Percentiles rank a stretch among this genome's conserved stretches.
Conservation (phyloP, 2,329 filamentous ascomycete species). For the Botrytis hyacinthi region DNA sequence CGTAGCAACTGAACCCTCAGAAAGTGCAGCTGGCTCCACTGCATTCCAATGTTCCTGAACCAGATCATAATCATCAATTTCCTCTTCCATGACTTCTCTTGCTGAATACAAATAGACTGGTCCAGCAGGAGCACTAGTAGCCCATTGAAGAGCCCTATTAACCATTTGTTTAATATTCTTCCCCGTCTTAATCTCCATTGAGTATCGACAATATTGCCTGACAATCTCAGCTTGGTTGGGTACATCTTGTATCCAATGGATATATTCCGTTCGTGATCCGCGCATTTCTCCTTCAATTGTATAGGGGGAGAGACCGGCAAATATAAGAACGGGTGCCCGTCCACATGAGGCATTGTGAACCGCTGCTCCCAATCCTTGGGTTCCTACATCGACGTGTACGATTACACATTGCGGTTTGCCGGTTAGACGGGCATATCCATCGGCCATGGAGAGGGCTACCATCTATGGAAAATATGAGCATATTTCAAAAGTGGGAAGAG, state of each 20-base stretch:
- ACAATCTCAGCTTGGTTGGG: slow-evolving; percentile 74
- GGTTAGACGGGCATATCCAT: slow-evolving; percentile 68
- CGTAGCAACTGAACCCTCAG: slow-evolving; percentile 50
- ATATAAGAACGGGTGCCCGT: slow-evolving; percentile 67
- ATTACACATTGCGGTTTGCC: slow-evolving; percentile 68
- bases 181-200: slow-evolving; percentile 68
- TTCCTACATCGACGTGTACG: slow-evolving; percentile 69
- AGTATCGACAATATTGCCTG: slow-evolving; percentile 69
- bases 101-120: slow-evolving; percentile 67
- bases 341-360: slow-evolving; percentile 72
- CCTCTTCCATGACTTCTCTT: slow-evolving; percentile 69
- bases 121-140: slow-evolving; percentile 64
- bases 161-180: slow-evolving; percentile 75
- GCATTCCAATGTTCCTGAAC: slow-evolving; percentile 60
- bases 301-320: slow-evolving; percentile 70
- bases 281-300: slow-evolving; percentile 70
- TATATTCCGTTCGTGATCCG: slow-evolving; percentile 70
- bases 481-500: slow-evolving; percentile 4
- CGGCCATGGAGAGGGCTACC: slow-evolving; percentile 74
- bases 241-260: slow-evolving; percentile 77
- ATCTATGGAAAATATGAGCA: slow-evolving; percentile 47
- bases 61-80: slow-evolving; percentile 59
- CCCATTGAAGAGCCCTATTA: slow-evolving; percentile 69
- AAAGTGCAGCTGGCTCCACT: slow-evolving; percentile 56
- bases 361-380: slow-evolving; percentile 63